phyloP scores from a whole-genome alignment of 306 rosid genomes.

The Rubus parviflorus region DNA sequence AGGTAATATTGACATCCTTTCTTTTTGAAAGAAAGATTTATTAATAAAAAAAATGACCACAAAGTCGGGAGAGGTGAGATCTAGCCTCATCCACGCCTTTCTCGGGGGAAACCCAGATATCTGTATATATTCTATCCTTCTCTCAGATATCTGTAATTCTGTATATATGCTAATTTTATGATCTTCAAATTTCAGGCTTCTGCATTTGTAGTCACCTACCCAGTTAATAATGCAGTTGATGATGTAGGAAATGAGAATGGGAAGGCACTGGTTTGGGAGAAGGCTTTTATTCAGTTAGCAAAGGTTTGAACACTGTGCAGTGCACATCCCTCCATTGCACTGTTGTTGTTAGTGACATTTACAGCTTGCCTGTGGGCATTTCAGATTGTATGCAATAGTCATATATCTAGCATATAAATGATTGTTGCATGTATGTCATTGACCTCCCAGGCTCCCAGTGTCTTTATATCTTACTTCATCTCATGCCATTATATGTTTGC shows the following conservation, averaged over 20 bases:
- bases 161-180: conserved; percentile 27
- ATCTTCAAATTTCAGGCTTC: conserved; percentile 69
- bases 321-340: conserved; percentile 9
- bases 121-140: neutral
- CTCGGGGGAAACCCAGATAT: neutral
- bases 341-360: conserved; percentile 19
- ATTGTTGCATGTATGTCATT: neutral
- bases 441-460: neutral
- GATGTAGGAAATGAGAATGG: conserved; percentile 78
- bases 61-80: neutral
- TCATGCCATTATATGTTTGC: neutral
- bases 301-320: conserved; percentile 56
- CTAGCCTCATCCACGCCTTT: neutral
- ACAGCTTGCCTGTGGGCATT: conserved; percentile 28
- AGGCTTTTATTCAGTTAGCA: conserved; percentile 75
- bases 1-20: conserved; percentile 52
- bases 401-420: conserved; percentile 19
- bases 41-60: neutral
- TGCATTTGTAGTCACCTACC: conserved; percentile 85
- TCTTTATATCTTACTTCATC: neutral
- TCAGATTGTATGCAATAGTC: conserved; percentile 5
- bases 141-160: conserved; percentile 7
- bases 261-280: conserved; percentile 84
- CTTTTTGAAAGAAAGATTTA: neutral
- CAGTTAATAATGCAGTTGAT: conserved; percentile 80